These are phyloP conservation scores for Aspergillus sclerotioniger DNA, from an alignment of 495 filamentous ascomycete genomes.

Conservation along the genomic window DNA sequence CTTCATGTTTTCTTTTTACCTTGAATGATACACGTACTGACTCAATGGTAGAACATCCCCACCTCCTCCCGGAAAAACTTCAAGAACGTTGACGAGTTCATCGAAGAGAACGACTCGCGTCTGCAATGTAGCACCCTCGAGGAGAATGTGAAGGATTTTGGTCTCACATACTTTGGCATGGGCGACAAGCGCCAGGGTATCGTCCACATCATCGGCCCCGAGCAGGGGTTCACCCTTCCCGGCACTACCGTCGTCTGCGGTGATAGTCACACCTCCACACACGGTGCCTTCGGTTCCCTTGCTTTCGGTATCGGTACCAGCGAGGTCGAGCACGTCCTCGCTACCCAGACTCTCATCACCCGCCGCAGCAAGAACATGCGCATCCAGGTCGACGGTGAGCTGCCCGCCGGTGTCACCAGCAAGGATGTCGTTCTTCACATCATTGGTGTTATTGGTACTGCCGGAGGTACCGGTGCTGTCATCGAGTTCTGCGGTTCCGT, in stretches of 20 bases:
- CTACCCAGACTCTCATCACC: constrained; percentile 92
- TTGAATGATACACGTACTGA: constrained; percentile 8
- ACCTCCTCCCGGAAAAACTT: constrained; percentile 85
- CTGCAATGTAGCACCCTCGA: constrained; percentile 93
- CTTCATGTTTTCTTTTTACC: background rate
- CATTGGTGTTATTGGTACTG: constrained; percentile 93
- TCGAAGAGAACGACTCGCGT: constrained; percentile 90
- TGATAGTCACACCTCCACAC: constrained; percentile 96
- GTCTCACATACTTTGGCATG: constrained; percentile 95
- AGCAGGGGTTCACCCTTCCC: constrained; percentile 97
- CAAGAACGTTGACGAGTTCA: constrained; percentile 81
- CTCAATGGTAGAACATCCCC: constrained; percentile 74
- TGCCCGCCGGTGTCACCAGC: constrained; percentile 88
- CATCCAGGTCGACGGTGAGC: constrained; percentile 87
- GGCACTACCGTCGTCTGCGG: constrained; percentile 97
- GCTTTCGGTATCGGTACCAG: constrained; percentile 98
- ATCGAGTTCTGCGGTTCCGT: constrained; percentile 97
- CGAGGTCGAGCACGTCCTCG: constrained; percentile 97
- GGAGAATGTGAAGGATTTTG: constrained; percentile 95
- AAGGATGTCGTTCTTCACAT: constrained; percentile 95
- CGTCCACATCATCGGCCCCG: constrained; percentile 97
- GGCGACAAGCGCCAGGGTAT: constrained; percentile 97
- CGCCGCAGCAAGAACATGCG: constrained; percentile 98
- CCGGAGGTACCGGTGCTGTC: constrained; percentile 89
- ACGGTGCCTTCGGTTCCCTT: constrained; percentile 93